phyloP scores from a whole-genome alignment of 176 grass and related monocot genomes.

The Aegilops umbellulata region DNA sequence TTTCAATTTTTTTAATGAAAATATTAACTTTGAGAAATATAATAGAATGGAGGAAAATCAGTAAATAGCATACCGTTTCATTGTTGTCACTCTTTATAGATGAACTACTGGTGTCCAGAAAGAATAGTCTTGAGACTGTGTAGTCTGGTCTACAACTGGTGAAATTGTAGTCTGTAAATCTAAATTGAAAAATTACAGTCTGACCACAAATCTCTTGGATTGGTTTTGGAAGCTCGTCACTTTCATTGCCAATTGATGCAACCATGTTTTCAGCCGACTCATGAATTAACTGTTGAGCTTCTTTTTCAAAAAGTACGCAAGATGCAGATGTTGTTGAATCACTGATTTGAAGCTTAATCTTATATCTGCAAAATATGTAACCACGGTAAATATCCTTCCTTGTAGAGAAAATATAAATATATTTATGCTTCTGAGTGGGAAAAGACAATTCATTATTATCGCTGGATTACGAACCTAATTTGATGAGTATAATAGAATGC shows the following conservation, averaged over 20 bases:
- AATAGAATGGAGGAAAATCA: not conserved
- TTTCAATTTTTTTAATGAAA: not conserved
- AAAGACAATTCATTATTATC: not conserved
- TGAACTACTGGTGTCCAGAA: not conserved
- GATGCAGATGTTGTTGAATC: not conserved
- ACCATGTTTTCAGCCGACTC: not conserved
- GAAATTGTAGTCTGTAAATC: not conserved
- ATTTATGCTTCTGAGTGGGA: not conserved
- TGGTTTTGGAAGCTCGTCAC: not conserved
- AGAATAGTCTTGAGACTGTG: not conserved
- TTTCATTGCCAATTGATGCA: not conserved
- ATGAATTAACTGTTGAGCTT: not conserved
- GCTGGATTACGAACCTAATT: not conserved
- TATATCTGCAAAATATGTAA: not conserved
- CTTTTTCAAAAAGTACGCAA: not conserved
- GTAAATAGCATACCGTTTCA: not conserved
- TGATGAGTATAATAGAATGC: not conserved
- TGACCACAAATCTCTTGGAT: not conserved
- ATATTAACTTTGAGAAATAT: not conserved
- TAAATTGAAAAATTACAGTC: not conserved
- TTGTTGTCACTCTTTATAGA: not conserved
- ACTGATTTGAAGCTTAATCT: not conserved
- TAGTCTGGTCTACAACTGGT: not conserved
- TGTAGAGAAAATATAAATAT: not conserved
- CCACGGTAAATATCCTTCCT: not conserved